A percentile compares a stretch with the other conserved stretches of the same genome.
These are phyloP conservation scores for Colletotrichum tofieldiae DNA, from an alignment of 2,329 filamentous ascomycete species.

Conservation along the genomic window DNA sequence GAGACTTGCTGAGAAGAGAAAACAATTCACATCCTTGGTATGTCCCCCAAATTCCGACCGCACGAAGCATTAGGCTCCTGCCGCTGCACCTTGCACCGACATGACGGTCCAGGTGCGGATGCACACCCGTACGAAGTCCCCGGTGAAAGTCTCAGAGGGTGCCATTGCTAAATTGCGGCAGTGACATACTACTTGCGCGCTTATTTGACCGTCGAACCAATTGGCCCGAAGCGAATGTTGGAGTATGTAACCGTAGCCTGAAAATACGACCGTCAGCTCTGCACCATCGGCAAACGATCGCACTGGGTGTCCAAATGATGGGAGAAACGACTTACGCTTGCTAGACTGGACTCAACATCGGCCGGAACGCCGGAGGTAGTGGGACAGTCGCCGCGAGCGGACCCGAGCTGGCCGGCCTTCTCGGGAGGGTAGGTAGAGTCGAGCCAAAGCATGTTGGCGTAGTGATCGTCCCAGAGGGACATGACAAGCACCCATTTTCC, in stretches of 20 bases:
- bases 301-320: neutral
- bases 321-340: slow-evolving; percentile 40
- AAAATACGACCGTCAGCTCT: neutral
- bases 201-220: slow-evolving; percentile 57
- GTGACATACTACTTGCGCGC: neutral
- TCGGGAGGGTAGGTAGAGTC: slow-evolving; percentile 71
- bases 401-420: slow-evolving; percentile 47
- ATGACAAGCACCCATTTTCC: slow-evolving; percentile 77
- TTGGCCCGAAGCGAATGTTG: slow-evolving; percentile 63
- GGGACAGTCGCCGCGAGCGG: slow-evolving; percentile 47
- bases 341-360: slow-evolving; percentile 44
- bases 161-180: neutral
- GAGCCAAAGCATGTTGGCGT: slow-evolving; percentile 79
- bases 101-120: neutral
- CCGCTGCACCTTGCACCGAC: neutral
- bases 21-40: neutral
- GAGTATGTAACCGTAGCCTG: slow-evolving; percentile 61
- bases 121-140: neutral
- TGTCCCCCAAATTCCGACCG: neutral
- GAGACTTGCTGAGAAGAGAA: neutral
- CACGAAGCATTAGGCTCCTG: neutral
- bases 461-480: slow-evolving; percentile 70
- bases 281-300: neutral
- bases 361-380: slow-evolving; percentile 47
- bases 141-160: neutral